Evolutionary conservation across 176 grass and related monocot species (phyloP).

Genomic region (Hsuehochloa calcarea): DNA sequence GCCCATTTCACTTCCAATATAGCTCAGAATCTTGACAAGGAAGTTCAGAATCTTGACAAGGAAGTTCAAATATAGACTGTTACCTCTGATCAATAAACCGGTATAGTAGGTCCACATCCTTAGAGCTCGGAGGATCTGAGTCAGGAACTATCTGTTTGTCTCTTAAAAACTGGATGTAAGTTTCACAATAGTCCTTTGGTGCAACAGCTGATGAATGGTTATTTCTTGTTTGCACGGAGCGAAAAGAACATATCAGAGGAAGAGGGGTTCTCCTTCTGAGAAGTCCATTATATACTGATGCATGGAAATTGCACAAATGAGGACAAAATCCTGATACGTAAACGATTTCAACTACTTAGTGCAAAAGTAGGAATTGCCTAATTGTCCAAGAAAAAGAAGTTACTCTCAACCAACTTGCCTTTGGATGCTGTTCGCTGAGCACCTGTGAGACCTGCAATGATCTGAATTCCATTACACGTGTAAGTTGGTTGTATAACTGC

Average conservation of each 20-base stretch:
- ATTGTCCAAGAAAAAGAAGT: neutral
- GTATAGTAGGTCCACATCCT: slow-evolving; percentile 74
- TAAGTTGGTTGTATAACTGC: slow-evolving; percentile 21
- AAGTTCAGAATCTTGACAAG: slow-evolving; percentile 15
- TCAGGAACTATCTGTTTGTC: slow-evolving; percentile 73
- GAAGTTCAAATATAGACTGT: slow-evolving; percentile 3
- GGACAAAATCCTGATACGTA: slow-evolving; percentile 47
- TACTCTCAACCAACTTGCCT: slow-evolving; percentile 48
- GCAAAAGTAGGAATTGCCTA: neutral
- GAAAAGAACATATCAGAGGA: slow-evolving; percentile 39
- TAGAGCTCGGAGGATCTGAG: slow-evolving; percentile 69
- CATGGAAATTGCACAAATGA: slow-evolving; percentile 30
- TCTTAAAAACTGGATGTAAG: slow-evolving; percentile 56
- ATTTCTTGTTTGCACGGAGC: slow-evolving; percentile 34
- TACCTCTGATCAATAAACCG: slow-evolving; percentile 77
- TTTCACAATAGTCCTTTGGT: slow-evolving; percentile 49
- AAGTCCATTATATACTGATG: slow-evolving; percentile 27
- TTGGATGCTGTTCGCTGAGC: slow-evolving; percentile 36
- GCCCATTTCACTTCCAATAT: slow-evolving; percentile 24
- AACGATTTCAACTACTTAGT: slow-evolving; percentile 24
- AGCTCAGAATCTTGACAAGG: slow-evolving; percentile 18
- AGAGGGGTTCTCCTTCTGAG: slow-evolving; percentile 15
- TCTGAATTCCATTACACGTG: slow-evolving; percentile 42
- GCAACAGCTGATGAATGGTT: slow-evolving; percentile 50
- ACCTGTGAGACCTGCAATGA: slow-evolving; percentile 60